Evolutionary conservation across 305 asterid species (phyloP), one percentile per base, ranked within the genome.

Genomic region (Striga hermonthica): DNA sequence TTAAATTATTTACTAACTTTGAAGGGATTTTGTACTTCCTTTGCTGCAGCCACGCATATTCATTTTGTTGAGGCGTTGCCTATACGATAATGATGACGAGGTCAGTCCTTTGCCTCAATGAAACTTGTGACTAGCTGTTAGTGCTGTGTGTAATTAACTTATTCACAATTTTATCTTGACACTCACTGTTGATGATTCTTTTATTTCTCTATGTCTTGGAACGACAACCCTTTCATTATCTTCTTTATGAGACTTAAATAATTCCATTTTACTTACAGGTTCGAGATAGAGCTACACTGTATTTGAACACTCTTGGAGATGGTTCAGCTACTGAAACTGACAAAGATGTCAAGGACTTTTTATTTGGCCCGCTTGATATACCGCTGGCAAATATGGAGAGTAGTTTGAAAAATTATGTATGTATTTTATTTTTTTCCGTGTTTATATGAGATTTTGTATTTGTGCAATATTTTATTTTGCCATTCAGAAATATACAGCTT

Each of bases 281-380:
- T 68, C 87, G 96, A 66, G 96, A 89, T 57, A 83, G 96, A 77
- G 96, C 96, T 59, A 86, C 96, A 13, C 81, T 89, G 16, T 89
- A 86, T 80, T 75, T 86, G 78, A 89, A 85, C 72, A 89, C 93
- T 54, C 86, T 89, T 64, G 95, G 83, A 65, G 96, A 86, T 80
- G 90, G 88, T 73, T 76, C 95, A 57, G 87, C 80, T 67, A 74
- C 86, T 68, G 92, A 86, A 82, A 86, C 90, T 60, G 87, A 75
- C 62, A 72, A 76, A 58, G 85, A 77, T 60, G 86, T 82, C 75
- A 83, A 86, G 74, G 86, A 83, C 50, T 89, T 89, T 72, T 72
- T 89, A 49, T 89, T 89, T 82, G 93, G 93, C 38, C 78, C 90
- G 28, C 86, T 89, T 64, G 95, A 75, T 65, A 57, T 83, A 64